Evolutionary conservation across 306 rosid genomes (phyloP), one percentile per base, ranked within the genome.

Genomic region (Quercus berberidifolia): DNA sequence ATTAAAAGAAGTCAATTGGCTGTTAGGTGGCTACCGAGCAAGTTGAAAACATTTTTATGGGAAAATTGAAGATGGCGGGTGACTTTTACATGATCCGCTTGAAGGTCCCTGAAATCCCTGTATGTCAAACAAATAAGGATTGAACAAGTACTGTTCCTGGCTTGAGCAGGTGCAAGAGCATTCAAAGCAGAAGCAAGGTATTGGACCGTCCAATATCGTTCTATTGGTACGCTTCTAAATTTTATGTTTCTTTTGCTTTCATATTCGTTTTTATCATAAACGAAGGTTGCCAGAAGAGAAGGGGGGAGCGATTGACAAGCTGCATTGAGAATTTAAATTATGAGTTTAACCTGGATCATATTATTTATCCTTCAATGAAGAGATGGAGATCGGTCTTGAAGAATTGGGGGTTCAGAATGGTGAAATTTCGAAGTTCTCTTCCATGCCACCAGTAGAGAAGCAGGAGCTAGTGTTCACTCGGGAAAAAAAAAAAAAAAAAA

Each of bases 231-330:
- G 79, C 85, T 79, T 81, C 84, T 72, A 78, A 62, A 83, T 87
- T 85, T 79, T 81, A 51, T 74, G 81, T 79, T 75, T 85, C 72
- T 88, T 87, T 86, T 74, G 69, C 68, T 85, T 85, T 80, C 85
- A 76, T 85, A 89, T 91, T 87, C 86, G 84, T 83, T 88, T 86
- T 86, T 78, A 85, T 85, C 86, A 78, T 79, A 88, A 81, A 63
- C 79, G 80, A 86, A 80, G 86, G 78, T 83, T 56, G 84, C 84
- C 68, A 18, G 81, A 76, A 79, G 83, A 69, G 78, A 70, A 70
- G 74, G 17, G 80, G 65, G 72, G 75, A 76, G 76, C 70, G 83
- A 78, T 78, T 82, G 74, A 64, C 41, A 74, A 80, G 85, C 87
- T 78, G 74, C 83, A 57, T 60, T 46, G 71, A 78, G 85, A 84